phyloP scores from a whole-genome alignment of 768 basidiomycete species.

The Amylocystis lapponica region DNA sequence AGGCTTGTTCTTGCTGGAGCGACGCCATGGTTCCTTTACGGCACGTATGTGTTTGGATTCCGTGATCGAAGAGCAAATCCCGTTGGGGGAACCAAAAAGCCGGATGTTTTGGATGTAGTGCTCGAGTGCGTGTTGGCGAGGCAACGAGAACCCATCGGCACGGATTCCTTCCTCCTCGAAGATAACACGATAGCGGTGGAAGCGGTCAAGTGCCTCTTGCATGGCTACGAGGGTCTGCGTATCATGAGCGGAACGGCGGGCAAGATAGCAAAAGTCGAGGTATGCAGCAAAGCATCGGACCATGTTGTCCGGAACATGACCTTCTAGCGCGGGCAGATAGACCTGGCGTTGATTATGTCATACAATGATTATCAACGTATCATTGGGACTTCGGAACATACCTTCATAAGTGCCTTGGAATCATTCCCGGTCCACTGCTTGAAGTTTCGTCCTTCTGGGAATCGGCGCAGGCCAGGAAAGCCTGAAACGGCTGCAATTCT shows the following conservation, averaged over 20 bases:
- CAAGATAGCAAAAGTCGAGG: constrained; percentile 19
- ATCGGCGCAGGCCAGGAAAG: no score
- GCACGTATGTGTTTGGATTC: no score
- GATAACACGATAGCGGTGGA: constrained; percentile 9
- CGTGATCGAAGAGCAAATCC: no score
- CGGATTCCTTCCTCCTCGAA: constrained; percentile 9
- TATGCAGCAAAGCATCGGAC: no score
- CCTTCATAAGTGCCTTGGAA: constrained; percentile 20
- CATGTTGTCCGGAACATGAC: no score
- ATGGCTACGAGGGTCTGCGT: constrained; percentile 1
- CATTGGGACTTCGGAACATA: neutral
- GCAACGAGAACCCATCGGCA: no score
- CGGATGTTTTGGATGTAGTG: constrained; percentile 14
- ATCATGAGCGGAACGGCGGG: constrained; percentile 1
- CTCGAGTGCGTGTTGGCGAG: constrained; percentile 12
- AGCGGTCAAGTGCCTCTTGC: constrained; percentile 5
- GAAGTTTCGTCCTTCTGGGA: no score
- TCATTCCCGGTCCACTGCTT: no score
- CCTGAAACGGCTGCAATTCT: constrained; percentile 15
- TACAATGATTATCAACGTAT: neutral
- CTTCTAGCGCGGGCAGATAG: constrained; percentile 16
- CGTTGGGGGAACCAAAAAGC: constrained; percentile 17
- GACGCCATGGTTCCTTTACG: no score
- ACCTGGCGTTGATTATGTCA: no score
- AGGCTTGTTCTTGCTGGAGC: no score